Conservation (phyloP, 257 asterid species). For the Henckelia pumila region DNA sequence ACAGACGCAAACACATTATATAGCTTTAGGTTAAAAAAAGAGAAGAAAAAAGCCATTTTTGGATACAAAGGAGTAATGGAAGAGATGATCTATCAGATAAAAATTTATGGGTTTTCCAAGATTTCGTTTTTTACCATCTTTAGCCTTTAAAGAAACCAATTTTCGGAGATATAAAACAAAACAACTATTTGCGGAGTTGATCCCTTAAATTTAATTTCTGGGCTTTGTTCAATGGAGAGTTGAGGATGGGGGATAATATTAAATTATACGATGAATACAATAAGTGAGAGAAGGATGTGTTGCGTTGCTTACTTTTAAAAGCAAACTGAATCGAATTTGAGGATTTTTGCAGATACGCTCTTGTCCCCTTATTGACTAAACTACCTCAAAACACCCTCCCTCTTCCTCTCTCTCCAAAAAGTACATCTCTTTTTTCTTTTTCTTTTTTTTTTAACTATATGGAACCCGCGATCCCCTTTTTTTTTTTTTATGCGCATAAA, state of each 20-base stretch:
- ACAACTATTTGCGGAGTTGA: constrained; percentile 12
- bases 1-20: constrained; percentile 9
- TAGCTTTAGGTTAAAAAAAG: constrained; percentile 15
- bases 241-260: constrained; percentile 18
- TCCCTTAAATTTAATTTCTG: constrained; percentile 23
- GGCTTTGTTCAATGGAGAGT: constrained; percentile 22
- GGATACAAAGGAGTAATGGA: constrained; percentile 28
- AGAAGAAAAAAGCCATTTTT: constrained; percentile 24
- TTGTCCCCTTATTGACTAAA: constrained; percentile 50
- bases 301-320: constrained; percentile 42
- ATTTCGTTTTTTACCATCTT: background rate
- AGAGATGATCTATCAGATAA: constrained; percentile 26
- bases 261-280: constrained; percentile 25
- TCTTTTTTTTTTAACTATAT: too few species aligned
- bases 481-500: too few species aligned
- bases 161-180: background rate
- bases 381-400: background rate
- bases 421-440: background rate
- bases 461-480: too few species aligned
- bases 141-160: background rate
- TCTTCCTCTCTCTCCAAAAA: background rate
- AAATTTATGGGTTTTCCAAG: constrained; percentile 15
- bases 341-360: constrained; percentile 68
- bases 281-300: constrained; percentile 22
- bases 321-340: constrained; percentile 64